Conservation (phyloP, 163 green algal genomes). For the Coccomyxa subellipsoidea region DNA sequence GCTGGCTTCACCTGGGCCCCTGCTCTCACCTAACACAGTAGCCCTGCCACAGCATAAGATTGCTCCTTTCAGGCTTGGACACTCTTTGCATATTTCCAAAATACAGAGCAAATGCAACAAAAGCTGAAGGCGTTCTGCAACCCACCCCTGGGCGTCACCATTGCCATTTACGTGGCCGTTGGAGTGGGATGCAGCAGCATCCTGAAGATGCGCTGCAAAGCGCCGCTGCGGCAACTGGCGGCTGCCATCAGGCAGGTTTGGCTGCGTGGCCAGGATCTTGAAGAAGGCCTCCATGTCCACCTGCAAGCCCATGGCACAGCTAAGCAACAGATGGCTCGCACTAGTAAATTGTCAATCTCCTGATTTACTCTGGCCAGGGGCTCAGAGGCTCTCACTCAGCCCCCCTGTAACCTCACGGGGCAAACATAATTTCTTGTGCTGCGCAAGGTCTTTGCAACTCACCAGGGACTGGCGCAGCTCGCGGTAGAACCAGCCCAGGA, state of each 20-base stretch:
- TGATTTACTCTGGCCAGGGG: too few species aligned
- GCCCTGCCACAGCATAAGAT: background rate
- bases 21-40: background rate
- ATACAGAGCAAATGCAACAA: too few species aligned
- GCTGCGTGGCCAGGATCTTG: slow-evolving; percentile 51
- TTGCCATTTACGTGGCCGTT: background rate
- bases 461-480: slow-evolving; percentile 83
- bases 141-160: background rate
- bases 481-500: slow-evolving; percentile 54
- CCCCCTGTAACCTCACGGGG: too few species aligned
- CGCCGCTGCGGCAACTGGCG: slow-evolving; percentile 16
- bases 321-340: too few species aligned
- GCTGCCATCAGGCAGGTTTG: slow-evolving; percentile 58
- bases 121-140: background rate
- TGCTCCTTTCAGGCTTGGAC: background rate
- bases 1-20: background rate
- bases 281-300: slow-evolving; percentile 93
- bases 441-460: slow-evolving; percentile 90
- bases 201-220: background rate
- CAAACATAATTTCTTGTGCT: too few species aligned
- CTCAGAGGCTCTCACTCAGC: too few species aligned
- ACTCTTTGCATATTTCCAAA: too few species aligned
- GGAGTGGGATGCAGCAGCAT: background rate
- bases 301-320: slow-evolving; percentile 28
- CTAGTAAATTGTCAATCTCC: too few species aligned